These are phyloP conservation scores for Pseudozyma sp. DNA, from an alignment of 1,284 basidiomycete species.

Conservation along the genomic window DNA sequence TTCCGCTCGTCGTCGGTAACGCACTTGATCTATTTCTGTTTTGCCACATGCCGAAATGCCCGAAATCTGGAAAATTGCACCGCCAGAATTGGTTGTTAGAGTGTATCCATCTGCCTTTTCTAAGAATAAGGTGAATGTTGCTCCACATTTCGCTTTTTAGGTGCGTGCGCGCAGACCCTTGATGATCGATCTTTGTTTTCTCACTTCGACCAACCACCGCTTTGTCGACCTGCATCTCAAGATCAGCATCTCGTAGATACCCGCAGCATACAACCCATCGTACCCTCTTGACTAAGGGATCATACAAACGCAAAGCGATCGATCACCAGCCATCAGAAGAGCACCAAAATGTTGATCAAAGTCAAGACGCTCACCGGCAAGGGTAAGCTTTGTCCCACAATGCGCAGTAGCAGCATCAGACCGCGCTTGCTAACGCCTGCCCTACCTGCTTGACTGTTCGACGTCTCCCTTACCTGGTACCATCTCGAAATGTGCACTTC, in stretches of 20 bases:
- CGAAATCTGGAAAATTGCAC: neutral
- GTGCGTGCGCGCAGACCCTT: neutral
- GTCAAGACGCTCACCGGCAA: constrained; percentile 89
- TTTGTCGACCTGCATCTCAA: neutral
- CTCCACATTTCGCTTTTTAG: constrained; percentile 4
- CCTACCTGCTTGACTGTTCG: neutral
- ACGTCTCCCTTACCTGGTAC: neutral
- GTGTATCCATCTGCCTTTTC: too few species aligned
- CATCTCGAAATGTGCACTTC: neutral
- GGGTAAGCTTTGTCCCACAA: constrained; percentile 72
- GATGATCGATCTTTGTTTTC: constrained; percentile 6
- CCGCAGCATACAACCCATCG: neutral
- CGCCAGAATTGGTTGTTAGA: neutral
- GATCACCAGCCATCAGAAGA: neutral
- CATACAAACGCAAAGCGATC: neutral
- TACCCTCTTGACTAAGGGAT: too few species aligned
- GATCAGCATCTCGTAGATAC: neutral
- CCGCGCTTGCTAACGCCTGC: neutral
- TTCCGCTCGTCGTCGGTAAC: too few species aligned
- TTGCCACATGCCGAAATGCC: constrained; percentile 7
- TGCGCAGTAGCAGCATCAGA: neutral
- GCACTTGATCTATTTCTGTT: neutral
- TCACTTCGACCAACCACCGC: neutral
- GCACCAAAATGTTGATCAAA: constrained; percentile 64
- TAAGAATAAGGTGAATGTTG: neutral